Conservation (phyloP, 441 rosid genomes). For the Adansonia rubrostipa region DNA sequence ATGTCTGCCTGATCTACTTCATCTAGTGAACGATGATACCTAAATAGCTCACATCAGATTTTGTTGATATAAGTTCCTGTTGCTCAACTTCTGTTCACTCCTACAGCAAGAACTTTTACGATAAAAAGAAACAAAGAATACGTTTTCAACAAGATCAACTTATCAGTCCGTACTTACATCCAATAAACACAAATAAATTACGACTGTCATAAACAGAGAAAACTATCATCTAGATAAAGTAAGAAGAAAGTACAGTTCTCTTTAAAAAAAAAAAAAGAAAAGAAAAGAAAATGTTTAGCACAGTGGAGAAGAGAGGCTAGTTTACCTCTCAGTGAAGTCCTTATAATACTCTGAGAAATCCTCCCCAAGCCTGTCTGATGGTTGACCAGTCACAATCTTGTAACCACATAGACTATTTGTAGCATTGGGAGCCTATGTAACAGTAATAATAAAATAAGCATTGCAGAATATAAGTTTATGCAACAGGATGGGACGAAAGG, state of each 20-base stretch:
- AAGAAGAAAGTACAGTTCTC: too few species aligned
- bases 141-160: background rate
- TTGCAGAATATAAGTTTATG: background rate
- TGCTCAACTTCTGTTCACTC: background rate
- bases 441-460: conserved; percentile 36
- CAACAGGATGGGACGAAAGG: conserved; percentile 10
- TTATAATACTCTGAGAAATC: conserved; percentile 87
- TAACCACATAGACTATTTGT: conserved; percentile 91
- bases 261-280: too few species aligned
- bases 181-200: background rate
- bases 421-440: conserved; percentile 92
- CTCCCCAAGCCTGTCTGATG: conserved; percentile 98
- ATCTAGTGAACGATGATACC: background rate
- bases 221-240: too few species aligned
- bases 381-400: conserved; percentile 97
- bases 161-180: background rate
- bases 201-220: too few species aligned
- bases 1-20: background rate
- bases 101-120: background rate
- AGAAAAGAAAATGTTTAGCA: too few species aligned
- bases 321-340: conserved; percentile 85
- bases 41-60: background rate
- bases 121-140: background rate
- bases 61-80: background rate
- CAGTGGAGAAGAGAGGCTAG: background rate